phyloP scores from a whole-genome alignment of 805 yeast species.

The Kuraishia capsulata region DNA sequence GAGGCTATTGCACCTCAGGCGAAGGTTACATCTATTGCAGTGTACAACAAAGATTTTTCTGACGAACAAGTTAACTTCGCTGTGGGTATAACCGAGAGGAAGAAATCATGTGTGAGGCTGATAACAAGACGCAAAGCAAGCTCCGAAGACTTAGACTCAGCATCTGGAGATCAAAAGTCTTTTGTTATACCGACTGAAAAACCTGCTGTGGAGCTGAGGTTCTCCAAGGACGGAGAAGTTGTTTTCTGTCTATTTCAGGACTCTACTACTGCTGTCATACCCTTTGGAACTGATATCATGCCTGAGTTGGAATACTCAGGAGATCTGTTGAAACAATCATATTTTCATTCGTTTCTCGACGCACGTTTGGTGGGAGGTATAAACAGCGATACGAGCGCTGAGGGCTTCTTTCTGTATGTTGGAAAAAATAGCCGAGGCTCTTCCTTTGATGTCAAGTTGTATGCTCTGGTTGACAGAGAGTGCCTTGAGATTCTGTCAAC shows the following conservation, averaged over 20 bases:
- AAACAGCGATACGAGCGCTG: constrained; percentile 1
- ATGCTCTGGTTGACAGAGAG: neutral
- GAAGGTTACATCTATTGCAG: constrained; percentile 31
- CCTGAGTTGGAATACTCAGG: constrained; percentile 11
- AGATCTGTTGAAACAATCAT: neutral
- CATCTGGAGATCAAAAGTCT: no score
- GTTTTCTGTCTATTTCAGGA: constrained; percentile 20
- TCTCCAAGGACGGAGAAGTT: constrained; percentile 16
- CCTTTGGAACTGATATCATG: constrained; percentile 11
- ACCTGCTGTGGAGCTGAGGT: constrained; percentile 15
- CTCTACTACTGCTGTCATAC: constrained; percentile 19
- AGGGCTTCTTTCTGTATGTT: constrained; percentile 5
- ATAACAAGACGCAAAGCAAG: constrained; percentile 2
- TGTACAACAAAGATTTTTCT: constrained; percentile 7
- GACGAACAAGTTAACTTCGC: constrained; percentile 18
- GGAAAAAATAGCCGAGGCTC: neutral
- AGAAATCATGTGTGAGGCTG: constrained; percentile 18
- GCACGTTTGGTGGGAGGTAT: neutral
- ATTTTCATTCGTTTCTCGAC: constrained; percentile 4
- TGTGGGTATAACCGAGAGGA: constrained; percentile 25
- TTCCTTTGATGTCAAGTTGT: neutral
- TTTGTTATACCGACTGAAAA: constrained; percentile 9
- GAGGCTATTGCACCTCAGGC: constrained; percentile 41
- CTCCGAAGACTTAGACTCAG: neutral
- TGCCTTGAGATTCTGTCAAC: neutral